Conservation (phyloP, 108 stramenopile genomes). For the Conticribra guillardii region DNA sequence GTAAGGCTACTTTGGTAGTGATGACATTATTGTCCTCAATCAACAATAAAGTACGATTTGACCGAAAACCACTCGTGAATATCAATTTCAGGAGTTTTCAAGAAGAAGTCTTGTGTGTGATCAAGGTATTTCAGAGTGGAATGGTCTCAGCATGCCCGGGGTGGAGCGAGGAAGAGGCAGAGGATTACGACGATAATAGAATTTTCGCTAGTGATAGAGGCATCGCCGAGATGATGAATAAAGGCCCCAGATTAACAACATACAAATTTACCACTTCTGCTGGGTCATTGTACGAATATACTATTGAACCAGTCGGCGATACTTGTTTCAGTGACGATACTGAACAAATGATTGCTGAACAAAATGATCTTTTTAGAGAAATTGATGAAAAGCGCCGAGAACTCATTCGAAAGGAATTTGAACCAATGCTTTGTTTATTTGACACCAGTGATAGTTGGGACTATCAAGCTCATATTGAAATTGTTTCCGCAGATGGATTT, state of each 20-base stretch:
- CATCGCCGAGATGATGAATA: constrained; percentile 4
- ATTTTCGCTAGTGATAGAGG: constrained; percentile 27
- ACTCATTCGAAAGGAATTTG: constrained; percentile 30
- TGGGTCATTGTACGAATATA: constrained; percentile 20
- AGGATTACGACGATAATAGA: constrained; percentile 10
- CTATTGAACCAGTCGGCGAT: constrained; percentile 22
- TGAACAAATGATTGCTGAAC: constrained; percentile 10
- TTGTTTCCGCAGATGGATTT: constrained; percentile 31
- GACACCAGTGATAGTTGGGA: constrained; percentile 8
- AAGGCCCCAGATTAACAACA: constrained; percentile 21
- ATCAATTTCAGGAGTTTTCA: not conserved
- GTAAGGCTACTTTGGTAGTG: too few relatives aligned
- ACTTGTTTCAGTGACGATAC: not conserved
- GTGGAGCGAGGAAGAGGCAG: constrained; percentile 22
- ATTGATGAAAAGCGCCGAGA: constrained; percentile 8
- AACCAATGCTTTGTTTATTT: constrained; percentile 11
- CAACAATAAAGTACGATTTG: too few relatives aligned
- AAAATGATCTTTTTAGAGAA: constrained; percentile 14
- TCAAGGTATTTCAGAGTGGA: constrained; percentile 20
- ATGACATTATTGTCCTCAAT: too few relatives aligned
- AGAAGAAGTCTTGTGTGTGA: constrained; percentile 19
- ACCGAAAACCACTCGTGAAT: too few relatives aligned
- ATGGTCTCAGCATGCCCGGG: constrained; percentile 26
- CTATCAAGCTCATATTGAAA: constrained; percentile 30
- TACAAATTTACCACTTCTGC: constrained; percentile 13